Evolutionary conservation across 306 rosid genomes (phyloP), one percentile per base, ranked within the genome.

Genomic region (Vicia faba): DNA sequence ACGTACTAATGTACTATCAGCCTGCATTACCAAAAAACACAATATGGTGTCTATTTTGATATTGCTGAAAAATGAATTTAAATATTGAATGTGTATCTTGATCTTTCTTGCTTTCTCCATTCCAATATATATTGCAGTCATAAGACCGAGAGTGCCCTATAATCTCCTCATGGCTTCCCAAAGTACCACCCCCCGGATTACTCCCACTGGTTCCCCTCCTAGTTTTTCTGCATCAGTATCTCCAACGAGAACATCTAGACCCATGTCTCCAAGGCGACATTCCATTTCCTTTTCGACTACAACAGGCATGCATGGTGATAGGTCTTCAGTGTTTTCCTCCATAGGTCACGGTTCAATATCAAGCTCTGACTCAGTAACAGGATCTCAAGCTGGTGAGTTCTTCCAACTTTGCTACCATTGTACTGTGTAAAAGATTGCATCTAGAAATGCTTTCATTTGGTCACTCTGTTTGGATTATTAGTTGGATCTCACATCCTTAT

Each of bases 181-280:
- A 80, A 71, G 73, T 49, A 79, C 58, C 78, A 86, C 96, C 49
- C 97, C 99, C 75, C 82, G 85, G 69, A 31, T 88, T 20, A 90
- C 90, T 48, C 96, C 99, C 11, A 87, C 95, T 0, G 90, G 78
- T 57, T 88, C 99, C 15, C 97, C 97, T 79, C 96, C 91, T 29
- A 75, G 62, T 49, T 36, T 85, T 57, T 93, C 98, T 41, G 96
- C 89, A 28, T 87, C 97, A 9, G 85, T 80, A 41, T 89, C 98
- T 4, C 98, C 98, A 13, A 86, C 95, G 10, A 89, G 78, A 82
- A 81, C 84, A 57, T 85, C 97, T 29, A 83, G 81, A 64, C 84
- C 96, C 19, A 81, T 35, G 57, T 90, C 99, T 50, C 99, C 99
- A 43, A 84, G 80, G 83, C 85, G 95, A 25, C 95, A 79, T 71